phyloP scores from a whole-genome alignment of 202 grass and related monocot species.

The Schoenoplectus tabernaemontani region DNA sequence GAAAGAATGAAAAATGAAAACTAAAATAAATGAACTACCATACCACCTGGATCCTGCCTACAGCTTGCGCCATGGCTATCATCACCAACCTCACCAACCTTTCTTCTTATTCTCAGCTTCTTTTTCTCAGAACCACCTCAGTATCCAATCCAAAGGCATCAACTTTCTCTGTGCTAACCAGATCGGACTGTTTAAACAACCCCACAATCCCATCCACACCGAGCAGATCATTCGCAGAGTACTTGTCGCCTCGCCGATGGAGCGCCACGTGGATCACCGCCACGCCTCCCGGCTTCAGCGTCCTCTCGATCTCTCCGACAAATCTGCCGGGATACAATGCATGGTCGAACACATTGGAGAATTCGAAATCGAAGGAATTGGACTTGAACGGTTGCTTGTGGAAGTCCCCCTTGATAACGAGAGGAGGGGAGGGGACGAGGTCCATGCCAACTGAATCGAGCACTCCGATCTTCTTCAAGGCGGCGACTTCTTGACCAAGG shows the following conservation, averaged over 20 bases:
- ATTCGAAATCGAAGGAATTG: conserved; percentile 85
- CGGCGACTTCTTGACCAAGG: conserved; percentile 74
- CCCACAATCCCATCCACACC: conserved; percentile 38
- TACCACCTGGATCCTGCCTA: not conserved
- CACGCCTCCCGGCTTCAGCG: conserved; percentile 52
- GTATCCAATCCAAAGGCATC: conserved; percentile 94
- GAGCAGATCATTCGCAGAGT: conserved; percentile 84
- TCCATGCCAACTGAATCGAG: conserved; percentile 49
- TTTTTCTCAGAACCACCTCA: conserved; percentile 71
- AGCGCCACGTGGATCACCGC: conserved; percentile 66
- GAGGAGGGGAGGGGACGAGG: conserved; percentile 61
- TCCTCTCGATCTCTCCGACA: conserved; percentile 66
- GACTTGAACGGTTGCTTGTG: conserved; percentile 60
- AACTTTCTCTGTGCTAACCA: conserved; percentile 61
- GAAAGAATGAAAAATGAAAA: not conserved
- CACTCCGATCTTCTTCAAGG: conserved; percentile 61
- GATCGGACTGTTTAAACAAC: conserved; percentile 39
- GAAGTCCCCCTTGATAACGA: conserved; percentile 68
- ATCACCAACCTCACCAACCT: not conserved
- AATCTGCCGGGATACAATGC: conserved; percentile 74
- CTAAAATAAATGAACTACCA: not conserved
- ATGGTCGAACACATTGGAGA: conserved; percentile 97
- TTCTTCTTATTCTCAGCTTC: not conserved
- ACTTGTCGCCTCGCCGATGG: conserved; percentile 68
- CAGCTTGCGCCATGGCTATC: not conserved